Evolutionary conservation across 2,329 filamentous ascomycete species (phyloP), one percentile per base, ranked within the genome.

Genomic region (Shiraia sp.): DNA sequence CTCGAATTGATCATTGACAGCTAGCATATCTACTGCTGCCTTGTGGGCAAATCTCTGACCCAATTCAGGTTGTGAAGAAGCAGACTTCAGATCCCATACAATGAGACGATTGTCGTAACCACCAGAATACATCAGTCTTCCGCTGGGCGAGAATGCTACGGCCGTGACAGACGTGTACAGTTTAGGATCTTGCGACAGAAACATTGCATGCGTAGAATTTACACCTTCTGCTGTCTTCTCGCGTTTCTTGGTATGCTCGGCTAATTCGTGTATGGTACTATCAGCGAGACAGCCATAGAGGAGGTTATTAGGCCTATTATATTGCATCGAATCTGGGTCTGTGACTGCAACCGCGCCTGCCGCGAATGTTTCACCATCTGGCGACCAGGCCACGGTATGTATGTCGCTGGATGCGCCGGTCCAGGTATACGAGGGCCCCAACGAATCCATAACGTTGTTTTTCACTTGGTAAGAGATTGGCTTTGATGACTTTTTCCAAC

Each of bases 331-430:
- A 32, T 75, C 66, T 3, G 70, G 59, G 49, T 83, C 80, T 3
- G 75, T 75, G 4, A 80, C 74, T 22, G 80, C 76, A 5, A 79
- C 76, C 4, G 80, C 77, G 2, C 80, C 81, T 8, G 76, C 79
- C 19, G 77, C 79, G 53, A 84, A 85, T 3, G 54, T 66, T 2
- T 72, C 71, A 2, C 79, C 77, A 57, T 80, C 71, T 2, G 74
- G 71, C 2, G 77, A 75, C 81, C 81, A 85, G 10, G 79, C 74
- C 3, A 83, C 63, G 8, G 73, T 72, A 24, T 78, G 72, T 2
- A 84, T 74, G 57, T 84, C 82, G 16, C 78, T 76, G 0, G 80
- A 83, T 0, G 79, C 79, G 2, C 80, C 79, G 46, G 76, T 79
- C 72, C 78, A 83, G 10, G 71, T 69, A 37, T 68, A 72, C 17